These are phyloP conservation scores for Thelephora aurantiotincta DNA, from an alignment of 768 basidiomycete genomes.

Conservation along the genomic window DNA sequence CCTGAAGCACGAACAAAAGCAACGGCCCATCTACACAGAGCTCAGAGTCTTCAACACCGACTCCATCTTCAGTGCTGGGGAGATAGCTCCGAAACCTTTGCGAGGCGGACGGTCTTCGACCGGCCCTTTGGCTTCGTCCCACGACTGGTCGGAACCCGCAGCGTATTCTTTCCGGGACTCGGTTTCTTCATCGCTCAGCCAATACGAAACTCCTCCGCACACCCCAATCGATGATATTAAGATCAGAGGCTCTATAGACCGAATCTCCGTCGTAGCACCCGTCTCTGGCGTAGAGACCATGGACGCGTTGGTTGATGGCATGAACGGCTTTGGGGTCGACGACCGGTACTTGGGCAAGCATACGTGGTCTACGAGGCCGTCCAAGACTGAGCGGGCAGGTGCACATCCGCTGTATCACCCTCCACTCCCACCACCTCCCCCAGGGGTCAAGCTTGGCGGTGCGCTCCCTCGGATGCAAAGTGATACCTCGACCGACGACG, in stretches of 20 bases:
- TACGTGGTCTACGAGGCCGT: constrained; percentile 26
- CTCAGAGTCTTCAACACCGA: not conserved
- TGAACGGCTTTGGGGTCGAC: constrained; percentile 59
- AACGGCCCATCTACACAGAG: not conserved
- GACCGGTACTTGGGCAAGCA: constrained; percentile 29
- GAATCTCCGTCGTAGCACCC: constrained; percentile 50
- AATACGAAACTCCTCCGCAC: constrained; percentile 59
- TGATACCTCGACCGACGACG: constrained; percentile 19
- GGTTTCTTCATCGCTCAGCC: constrained; percentile 46
- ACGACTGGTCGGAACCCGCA: constrained; percentile 3
- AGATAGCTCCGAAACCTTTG: not conserved
- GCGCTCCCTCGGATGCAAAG: constrained; percentile 15
- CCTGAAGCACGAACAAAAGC: not conserved
- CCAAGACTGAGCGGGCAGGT: constrained; percentile 40
- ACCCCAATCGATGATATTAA: constrained; percentile 47
- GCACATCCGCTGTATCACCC: constrained; percentile 74
- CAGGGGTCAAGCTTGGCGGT: constrained; percentile 56
- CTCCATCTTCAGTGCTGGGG: not conserved
- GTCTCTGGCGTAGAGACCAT: constrained; percentile 71
- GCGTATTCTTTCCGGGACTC: constrained; percentile 38
- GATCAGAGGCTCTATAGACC: constrained; percentile 13
- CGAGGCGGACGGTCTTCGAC: not conserved
- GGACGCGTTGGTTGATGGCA: constrained; percentile 81
- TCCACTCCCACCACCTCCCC: constrained; percentile 72
- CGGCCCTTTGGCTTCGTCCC: not conserved